Base-by-base conservation (phyloP, 306 rosid species). In the Acacia crassicarpa region DNA sequence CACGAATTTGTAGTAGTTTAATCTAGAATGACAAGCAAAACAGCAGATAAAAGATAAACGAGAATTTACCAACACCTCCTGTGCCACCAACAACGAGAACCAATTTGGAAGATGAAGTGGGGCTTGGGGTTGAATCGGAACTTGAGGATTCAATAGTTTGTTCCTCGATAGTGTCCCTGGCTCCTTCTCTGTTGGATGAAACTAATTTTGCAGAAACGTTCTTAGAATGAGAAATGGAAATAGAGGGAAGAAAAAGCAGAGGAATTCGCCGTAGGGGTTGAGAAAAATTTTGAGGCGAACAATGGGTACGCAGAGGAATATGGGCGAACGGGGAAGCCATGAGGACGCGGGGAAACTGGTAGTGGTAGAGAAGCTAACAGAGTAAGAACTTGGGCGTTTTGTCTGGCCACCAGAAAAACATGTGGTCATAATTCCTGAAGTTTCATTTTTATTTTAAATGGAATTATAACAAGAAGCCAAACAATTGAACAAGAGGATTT, bases 11-110 rank as follows among this genome's bases (percentile, higher is more conserved):
- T 32, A 61, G 35, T 6, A 63, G 40, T 30, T 63, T 27, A 62
- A 27, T 25, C 7, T 30, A 14, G 1, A 45, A 15, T 14, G 40
- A 61, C 71, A 41, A 14, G 12, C 53, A 66, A 19, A 41, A 33
- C 56, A 56, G 62, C 8, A n/a, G 51, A 81, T 70, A 71, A 48
- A 63, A 30, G 41, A 51, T 43, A 19, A 74, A 8, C 14, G 49
- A 15, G 67, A 59, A 80, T 2, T 27, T 88, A 95, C 98, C 98
- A 79, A 93, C 97, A 32, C 98, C 98, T 3, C 98, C 98, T 0
- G 98, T 78, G 67, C 90, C 98, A 56, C 98, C 98, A 69, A 90
- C 85, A 74, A 95, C 94, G 61, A 95, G 98, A 15, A 93, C 97
- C 27, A 93, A 73, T 85, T 93, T 95, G 35, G 97, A 84, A 58